phyloP scores from a whole-genome alignment of 345 rosid species.

The Lepidium africanum region DNA sequence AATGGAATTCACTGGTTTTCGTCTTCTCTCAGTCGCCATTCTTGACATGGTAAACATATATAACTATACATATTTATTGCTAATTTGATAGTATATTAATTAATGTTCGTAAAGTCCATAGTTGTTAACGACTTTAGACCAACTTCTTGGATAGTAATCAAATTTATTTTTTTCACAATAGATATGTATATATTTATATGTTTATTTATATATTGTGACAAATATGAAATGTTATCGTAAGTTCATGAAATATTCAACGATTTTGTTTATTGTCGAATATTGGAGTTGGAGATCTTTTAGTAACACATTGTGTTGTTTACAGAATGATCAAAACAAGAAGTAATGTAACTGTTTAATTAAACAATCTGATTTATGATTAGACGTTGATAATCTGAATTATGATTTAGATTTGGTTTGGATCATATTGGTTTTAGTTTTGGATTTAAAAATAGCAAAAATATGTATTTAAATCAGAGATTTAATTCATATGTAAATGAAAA shows the following conservation, averaged over 20 bases:
- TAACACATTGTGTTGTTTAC: background rate
- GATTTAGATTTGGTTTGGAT: too few relatives aligned
- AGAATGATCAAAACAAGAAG: background rate
- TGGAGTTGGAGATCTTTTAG: background rate
- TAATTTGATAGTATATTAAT: background rate
- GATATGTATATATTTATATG: background rate
- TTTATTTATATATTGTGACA: too few relatives aligned
- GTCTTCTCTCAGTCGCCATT: constrained; percentile 49
- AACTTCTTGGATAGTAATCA: background rate
- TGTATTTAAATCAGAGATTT: too few relatives aligned
- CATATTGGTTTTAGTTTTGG: too few relatives aligned
- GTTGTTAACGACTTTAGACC: constrained; percentile 2
- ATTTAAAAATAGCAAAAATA: too few relatives aligned
- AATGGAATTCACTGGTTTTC: constrained; percentile 45
- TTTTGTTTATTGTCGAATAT: too few relatives aligned
- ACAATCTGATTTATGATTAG: too few relatives aligned
- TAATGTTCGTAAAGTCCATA: background rate
- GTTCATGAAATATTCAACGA: background rate
- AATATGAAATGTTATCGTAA: background rate
- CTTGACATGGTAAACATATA: constrained; percentile 66
- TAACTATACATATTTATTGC: background rate
- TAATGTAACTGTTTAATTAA: background rate
- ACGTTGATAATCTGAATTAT: too few relatives aligned
- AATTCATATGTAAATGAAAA: too few relatives aligned
- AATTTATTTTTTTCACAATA: background rate